phyloP scores from a whole-genome alignment of 345 rosid genomes.

The Eutrema heterophyllum region DNA sequence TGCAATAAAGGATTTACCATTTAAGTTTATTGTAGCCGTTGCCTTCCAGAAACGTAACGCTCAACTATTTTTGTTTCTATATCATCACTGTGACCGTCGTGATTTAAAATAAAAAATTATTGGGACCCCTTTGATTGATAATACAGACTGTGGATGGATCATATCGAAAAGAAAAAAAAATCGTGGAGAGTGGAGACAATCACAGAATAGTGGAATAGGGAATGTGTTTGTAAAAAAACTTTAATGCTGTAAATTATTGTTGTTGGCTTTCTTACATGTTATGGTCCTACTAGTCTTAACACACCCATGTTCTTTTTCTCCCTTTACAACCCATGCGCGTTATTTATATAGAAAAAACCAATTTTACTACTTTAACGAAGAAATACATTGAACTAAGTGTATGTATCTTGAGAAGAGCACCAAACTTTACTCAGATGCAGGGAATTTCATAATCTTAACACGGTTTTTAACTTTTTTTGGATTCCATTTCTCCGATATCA shows the following conservation, averaged over 20 bases:
- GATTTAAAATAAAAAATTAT: neutral
- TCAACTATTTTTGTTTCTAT: neutral
- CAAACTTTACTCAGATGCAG: slow-evolving; percentile 28
- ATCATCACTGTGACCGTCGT: neutral
- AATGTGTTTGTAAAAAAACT: neutral
- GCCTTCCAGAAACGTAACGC: neutral
- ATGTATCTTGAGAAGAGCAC: slow-evolving; percentile 19
- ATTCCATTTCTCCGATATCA: neutral
- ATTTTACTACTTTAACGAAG: neutral
- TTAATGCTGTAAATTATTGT: slow-evolving; percentile 26
- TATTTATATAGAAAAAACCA: neutral
- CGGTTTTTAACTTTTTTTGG: slow-evolving; percentile 9
- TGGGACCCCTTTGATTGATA: slow-evolving; percentile 17
- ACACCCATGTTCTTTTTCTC: slow-evolving; percentile 9
- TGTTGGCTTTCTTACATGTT: slow-evolving; percentile 22
- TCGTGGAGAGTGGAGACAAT: slow-evolving; percentile 3
- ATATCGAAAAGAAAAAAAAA: neutral
- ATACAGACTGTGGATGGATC: slow-evolving; percentile 1
- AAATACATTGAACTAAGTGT: slow-evolving; percentile 9
- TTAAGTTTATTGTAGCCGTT: neutral
- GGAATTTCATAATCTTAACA: slow-evolving; percentile 15
- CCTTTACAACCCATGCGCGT: slow-evolving; percentile 9
- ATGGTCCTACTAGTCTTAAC: slow-evolving; percentile 23
- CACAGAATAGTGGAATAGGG: slow-evolving; percentile 9
- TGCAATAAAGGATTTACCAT: neutral